Percentiles rank a stretch among this genome's conserved stretches.
Conservation (phyloP, 768 basidiomycete species). For the Tubosaeta sp. region DNA sequence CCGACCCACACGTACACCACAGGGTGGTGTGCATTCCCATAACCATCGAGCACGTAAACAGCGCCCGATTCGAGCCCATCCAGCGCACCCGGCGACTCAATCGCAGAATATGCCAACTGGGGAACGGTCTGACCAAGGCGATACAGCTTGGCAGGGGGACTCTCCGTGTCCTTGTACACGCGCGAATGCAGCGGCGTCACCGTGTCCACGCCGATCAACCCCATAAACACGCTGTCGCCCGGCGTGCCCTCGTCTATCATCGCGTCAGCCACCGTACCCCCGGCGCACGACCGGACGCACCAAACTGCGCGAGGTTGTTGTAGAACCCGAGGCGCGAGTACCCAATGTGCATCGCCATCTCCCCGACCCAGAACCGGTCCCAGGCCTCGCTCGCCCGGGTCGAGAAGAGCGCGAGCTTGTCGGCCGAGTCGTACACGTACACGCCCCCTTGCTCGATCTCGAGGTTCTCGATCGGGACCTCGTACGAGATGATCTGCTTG, state of each 20-base stretch:
- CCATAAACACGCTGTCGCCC: slow-evolving; percentile 45
- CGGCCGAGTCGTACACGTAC: slow-evolving; percentile 57
- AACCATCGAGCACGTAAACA: slow-evolving; percentile 50
- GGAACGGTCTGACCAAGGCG: slow-evolving; percentile 46
- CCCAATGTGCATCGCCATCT: slow-evolving; percentile 49
- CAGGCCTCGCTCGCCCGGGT: slow-evolving; percentile 50
- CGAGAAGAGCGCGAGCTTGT: slow-evolving; percentile 51
- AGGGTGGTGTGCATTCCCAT: slow-evolving; percentile 29
- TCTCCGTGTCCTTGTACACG: slow-evolving; percentile 2
- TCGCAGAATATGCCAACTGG: slow-evolving; percentile 34
- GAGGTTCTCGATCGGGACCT: slow-evolving; percentile 41
- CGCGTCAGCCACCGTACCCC: not conserved
- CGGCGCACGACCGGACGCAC: slow-evolving; percentile 25
- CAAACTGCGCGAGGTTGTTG: slow-evolving; percentile 46
- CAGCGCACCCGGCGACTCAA: slow-evolving; percentile 22
- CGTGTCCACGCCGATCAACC: slow-evolving; percentile 38
- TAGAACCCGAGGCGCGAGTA: slow-evolving; percentile 36
- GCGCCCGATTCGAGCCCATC: slow-evolving; percentile 43
- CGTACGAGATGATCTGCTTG: slow-evolving; percentile 40
- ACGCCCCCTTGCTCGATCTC: slow-evolving; percentile 54
- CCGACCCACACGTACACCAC: slow-evolving; percentile 62
- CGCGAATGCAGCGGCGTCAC: slow-evolving; percentile 14
- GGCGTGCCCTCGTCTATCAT: slow-evolving; percentile 47
- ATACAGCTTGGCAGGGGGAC: slow-evolving; percentile 28
- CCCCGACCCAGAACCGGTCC: slow-evolving; percentile 58